Conservation (phyloP, 2,329 filamentous ascomycete species). For the Fusarium burgessii region DNA sequence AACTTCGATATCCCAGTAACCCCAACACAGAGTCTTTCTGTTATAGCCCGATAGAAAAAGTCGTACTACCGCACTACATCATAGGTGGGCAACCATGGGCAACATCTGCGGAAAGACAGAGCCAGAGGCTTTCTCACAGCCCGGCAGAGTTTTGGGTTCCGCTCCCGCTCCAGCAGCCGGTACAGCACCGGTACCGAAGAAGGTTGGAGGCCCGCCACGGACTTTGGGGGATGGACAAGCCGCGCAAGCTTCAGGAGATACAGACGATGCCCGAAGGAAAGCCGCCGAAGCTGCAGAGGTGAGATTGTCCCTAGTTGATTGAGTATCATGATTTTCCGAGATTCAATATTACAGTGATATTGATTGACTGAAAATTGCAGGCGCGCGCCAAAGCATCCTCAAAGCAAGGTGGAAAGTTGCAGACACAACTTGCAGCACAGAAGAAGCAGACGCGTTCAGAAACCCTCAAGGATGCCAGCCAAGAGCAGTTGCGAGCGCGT, state of each 20-base stretch:
- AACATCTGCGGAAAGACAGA: slow-evolving; percentile 87
- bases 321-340: background rate
- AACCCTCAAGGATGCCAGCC: slow-evolving; percentile 75
- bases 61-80: background rate
- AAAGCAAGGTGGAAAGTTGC: slow-evolving; percentile 75
- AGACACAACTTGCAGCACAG: slow-evolving; percentile 77
- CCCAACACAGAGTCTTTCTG: background rate
- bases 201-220: slow-evolving; percentile 68
- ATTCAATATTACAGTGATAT: background rate
- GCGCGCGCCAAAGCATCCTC: slow-evolving; percentile 72
- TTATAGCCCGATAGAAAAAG: background rate
- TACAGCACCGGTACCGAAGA: slow-evolving; percentile 65
- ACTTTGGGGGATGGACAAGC: slow-evolving; percentile 70
- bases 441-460: slow-evolving; percentile 78
- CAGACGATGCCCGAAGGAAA: slow-evolving; percentile 73
- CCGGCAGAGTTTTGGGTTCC: slow-evolving; percentile 78
- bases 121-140: slow-evolving; percentile 75
- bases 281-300: slow-evolving; percentile 90
- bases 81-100: slow-evolving; percentile 71
- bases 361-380: slow-evolving; percentile 55
- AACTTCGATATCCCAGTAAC: background rate
- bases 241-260: slow-evolving; percentile 44
- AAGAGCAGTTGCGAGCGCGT: slow-evolving; percentile 72
- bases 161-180: slow-evolving; percentile 57
- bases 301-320: slow-evolving; percentile 49